Base-by-base conservation (phyloP, 2,329 filamentous ascomycete genomes). In the Paecilomyces sp. region DNA sequence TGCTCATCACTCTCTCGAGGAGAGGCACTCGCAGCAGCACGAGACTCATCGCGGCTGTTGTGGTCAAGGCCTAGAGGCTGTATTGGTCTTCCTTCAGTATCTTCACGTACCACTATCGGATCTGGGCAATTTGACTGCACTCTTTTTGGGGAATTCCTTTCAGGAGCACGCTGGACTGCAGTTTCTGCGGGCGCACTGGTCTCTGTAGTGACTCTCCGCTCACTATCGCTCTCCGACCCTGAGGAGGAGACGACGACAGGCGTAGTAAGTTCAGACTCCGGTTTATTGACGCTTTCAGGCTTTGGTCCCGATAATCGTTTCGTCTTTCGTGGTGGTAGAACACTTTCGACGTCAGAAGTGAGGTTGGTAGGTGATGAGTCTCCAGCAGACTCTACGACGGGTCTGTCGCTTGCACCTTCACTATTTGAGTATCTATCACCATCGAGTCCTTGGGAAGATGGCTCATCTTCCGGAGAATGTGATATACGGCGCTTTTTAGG, bases 1-100 rank as follows among this genome's bases (percentile, higher is more conserved):
- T 41, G 3, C 25, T 28, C 67, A 0, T 81, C 76, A 61, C 87
- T 82, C 18, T 74, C 67, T 13, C 59, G 57, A 31, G 62, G 59
- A 34, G 62, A 54, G 15, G 11, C 33, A 30, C 15, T 13, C 31
- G 18, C 5, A 11, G 30, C 18, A 13, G 18, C 36, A 41, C n/a
- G 36, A 41, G 36, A 41, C 36, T 41, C n/a, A n/a, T 41, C 36
- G 1, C 9, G 25, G 24, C n/a, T 31, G 18, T 28, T 15, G 41
- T 33, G 36, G 2, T 53, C 36, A 8, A 18, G 56, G 15, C 22
- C n/a, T 24, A 22, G 28, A 15, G 55, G 30, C 55, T 58, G 58
- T 58, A 51, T 22, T 28, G 18, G 18, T 9, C 8, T 18, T 41
- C 36, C n/a, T n/a, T 7, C 13, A 41, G 36, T 41, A 41, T 41